Base-by-base conservation (phyloP, 805 yeast genomes). In the Wickerhamomyces rabaulensis region DNA sequence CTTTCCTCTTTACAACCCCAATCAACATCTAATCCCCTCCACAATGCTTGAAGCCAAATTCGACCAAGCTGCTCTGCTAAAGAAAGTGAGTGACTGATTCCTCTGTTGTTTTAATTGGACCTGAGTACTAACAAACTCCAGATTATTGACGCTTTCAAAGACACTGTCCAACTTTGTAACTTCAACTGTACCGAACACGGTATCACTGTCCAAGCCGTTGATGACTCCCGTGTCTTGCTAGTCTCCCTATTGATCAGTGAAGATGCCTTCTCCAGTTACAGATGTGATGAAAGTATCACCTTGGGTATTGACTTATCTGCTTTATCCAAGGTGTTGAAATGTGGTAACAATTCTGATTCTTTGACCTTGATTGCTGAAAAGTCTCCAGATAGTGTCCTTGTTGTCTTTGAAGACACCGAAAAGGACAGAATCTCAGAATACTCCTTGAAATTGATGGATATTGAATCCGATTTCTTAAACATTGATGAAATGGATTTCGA, bases 141-240 rank as follows among this genome's bases (percentile, higher is more conserved):
- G 78, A 84, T 91, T 62, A 85, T 91, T 60, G 99, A 94, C 58
- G 83, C 98, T 48, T 86, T 92, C 66, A 87, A 89, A 65, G 99
- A 94, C 64, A 84, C 95, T 62, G 97, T 94, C 52, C 88, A 87
- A 61, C 78, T 91, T 58, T 94, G 97, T 74, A 94, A 94, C 76
- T 88, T 94, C 76, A 94, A 90, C 73, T 94, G 97, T 73, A 81
- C 95, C n/a, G 94, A 87, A 66, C 79, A 82, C 52, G 99, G 99
- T 56, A 84, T 94, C 61, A 85, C 95, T 10, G 92, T 95, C 20
- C 98, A 94, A 74, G 98, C 99, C 23, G 94, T 94, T 56, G 99
- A 94, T 69, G 95, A 90, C 65, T 90, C 99, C 23, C 88, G 97
- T 75, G 97, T 94, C 49, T 78, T 91, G 53, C 77, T 94, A 54